Base-by-base conservation (phyloP, 1,284 basidiomycete genomes). In the Phylloboletellus chloephorus region DNA sequence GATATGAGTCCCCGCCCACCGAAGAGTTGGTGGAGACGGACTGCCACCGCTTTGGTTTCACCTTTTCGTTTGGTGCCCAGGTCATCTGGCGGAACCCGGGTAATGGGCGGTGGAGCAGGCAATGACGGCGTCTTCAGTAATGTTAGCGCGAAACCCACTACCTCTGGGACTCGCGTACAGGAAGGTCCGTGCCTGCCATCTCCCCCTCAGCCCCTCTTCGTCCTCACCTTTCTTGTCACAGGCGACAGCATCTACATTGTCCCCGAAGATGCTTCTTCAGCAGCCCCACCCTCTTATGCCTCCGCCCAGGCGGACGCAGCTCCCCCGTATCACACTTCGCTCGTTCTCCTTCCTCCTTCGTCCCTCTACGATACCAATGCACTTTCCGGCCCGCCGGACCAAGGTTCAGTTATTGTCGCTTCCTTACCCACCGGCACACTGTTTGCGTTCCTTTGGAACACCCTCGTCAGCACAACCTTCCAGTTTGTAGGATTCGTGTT, bases 101-200 rank as follows among this genome's bases (percentile, higher is more conserved):
- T 42, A 21, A 65, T 85, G 24, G 91, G 87, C 16, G 82, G 89
- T 8, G 92, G 93, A 0, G 76, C 74, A 5, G 68, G 71, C 34
- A 92, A 94, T 55, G 93, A 96, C 51, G 95, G 95, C 19, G 94
- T 99, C 7, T 99, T 98, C 65, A 86, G 85, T 32, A 99, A 98
- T 62, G 81, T 99, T 17, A 86, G 82, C 31, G 96, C 96, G 3
- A 96, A 98, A 58, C 95, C 95, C 1, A 45, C 48, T 10, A 69
- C 76, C 30, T 57, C 68, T 16, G 71, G 74, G 31, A 66, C 75
- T 12, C 76, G 66, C 58, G 73, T 82, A 16, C 79, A 69, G 55
- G 75, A 83, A 50, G 85, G 84, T 84, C 42, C 24, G 72, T 49
- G 13, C 39, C 23, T 31, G 7, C 47, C 47, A 13, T 35, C 15